Evolutionary conservation across 2,329 filamentous ascomycete genomes (phyloP), one percentile per base, ranked within the genome.

Genomic region (Xylariaceae sp.): DNA sequence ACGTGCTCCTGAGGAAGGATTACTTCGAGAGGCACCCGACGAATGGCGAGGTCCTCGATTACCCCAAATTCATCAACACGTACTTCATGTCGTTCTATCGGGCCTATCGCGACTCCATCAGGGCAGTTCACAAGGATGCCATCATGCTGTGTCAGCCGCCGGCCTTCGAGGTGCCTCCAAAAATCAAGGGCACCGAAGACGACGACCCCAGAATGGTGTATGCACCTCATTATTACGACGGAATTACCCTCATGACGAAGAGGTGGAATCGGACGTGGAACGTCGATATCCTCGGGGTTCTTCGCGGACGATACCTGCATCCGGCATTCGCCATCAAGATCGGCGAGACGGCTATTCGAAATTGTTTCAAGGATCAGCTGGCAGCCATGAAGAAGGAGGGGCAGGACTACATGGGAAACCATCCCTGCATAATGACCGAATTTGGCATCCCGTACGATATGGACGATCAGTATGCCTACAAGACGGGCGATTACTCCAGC

Each of bases 221-320:
- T 72, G 89, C 95, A 9, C 91, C 93, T 1, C 95, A 99, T 74
- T 99, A 91, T 71, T 99, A 99, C 73, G 95, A 99, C 66, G 95
- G 95, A 10, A 89, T 99, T 53, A 99, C 95, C 0, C 80, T 99
- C 3, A 90, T 99, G 83, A 98, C 91, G 12, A 99, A 99, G 76
- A 96, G 96, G 73, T 99, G 95, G 95, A 99, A 98, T 70, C 89
- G 93, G 40, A 87, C 89, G 16, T 99, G 95, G 89, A 99, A 99
- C 65, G 89, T 99, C 7, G 95, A 99, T 71, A 91, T 99, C 3
- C 86, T 99, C 48, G 95, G 95, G 2, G 85, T 99, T 14, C 79
- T 99, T 43, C 88, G 95, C 44, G 95, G 95, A 12, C 89, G 88
- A 62, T 99, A 99, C 69, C 80, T 90, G 63, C 89, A 89, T 20